These are phyloP conservation scores for Hypoxylon subgilvum DNA, from an alignment of 495 filamentous ascomycete species.

Conservation along the genomic window DNA sequence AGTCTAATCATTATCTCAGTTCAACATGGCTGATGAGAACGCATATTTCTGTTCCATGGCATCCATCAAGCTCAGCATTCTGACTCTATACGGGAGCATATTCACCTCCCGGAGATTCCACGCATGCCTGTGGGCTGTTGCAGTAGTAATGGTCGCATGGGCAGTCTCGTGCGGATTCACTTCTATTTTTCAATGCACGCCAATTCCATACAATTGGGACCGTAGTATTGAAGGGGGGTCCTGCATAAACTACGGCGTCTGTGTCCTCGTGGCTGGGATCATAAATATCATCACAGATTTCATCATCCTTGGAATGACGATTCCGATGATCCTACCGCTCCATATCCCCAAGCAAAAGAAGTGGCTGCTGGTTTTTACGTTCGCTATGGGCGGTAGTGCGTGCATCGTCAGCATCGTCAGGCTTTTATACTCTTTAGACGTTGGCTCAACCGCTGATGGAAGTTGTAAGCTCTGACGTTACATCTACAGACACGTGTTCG, in stretches of 20 bases:
- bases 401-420: conserved; percentile 23
- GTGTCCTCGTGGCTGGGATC: conserved; percentile 18
- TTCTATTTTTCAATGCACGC: conserved; percentile 18
- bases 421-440: conserved; percentile 7
- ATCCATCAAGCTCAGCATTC: conserved; percentile 23
- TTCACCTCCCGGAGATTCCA: conserved; percentile 7
- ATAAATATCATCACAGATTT: conserved; percentile 21
- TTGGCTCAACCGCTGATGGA: conserved; percentile 10
- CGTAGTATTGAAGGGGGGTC: background rate
- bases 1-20: background rate
- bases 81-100: conserved; percentile 10
- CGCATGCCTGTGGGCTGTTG: conserved; percentile 10
- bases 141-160: conserved; percentile 3
- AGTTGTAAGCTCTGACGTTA: no score
- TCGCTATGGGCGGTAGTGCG: conserved; percentile 13
- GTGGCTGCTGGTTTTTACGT: conserved; percentile 3
- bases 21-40: conserved; percentile 11
- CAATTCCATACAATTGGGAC: conserved; percentile 17
- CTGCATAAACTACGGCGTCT: conserved; percentile 16
- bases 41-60: conserved; percentile 7
- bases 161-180: conserved; percentile 5
- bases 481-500: no score
- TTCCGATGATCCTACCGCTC: conserved; percentile 10
- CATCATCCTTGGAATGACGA: conserved; percentile 8
- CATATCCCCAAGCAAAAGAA: conserved; percentile 7